Evolutionary conservation across 257 asterid species (phyloP).

Genomic region (Capsicum rhomboideum): DNA sequence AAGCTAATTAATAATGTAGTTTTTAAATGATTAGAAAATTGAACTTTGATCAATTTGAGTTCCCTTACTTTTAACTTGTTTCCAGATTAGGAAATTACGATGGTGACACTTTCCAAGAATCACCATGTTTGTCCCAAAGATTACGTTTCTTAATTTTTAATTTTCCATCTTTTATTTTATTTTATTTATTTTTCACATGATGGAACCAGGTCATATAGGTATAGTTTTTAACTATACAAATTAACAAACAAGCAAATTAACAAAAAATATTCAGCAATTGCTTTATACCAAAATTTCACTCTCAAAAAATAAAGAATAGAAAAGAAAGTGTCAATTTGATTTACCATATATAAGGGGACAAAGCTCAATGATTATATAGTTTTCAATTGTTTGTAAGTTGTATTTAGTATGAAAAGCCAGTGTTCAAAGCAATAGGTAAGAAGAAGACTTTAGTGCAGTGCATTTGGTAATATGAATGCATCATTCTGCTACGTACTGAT

Average conservation of each 20-base stretch:
- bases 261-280: too few relatives aligned
- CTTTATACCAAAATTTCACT: too few relatives aligned
- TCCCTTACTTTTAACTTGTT: background rate
- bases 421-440: background rate
- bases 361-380: background rate
- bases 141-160: background rate
- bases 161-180: background rate
- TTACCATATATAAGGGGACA: background rate
- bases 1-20: background rate
- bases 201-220: background rate
- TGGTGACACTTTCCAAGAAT: background rate
- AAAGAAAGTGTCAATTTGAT: background rate
- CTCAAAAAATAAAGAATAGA: background rate
- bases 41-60: background rate
- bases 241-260: too few relatives aligned
- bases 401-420: background rate
- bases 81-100: background rate
- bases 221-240: background rate
- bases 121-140: background rate
- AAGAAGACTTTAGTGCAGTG: background rate
- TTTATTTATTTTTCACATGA: background rate
- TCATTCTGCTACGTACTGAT: background rate
- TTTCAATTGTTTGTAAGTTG: conserved; percentile 1
- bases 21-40: background rate
- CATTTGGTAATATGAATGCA: conserved; percentile 1